A percentile compares a stretch with the other conserved stretches of the same genome.
These are phyloP conservation scores for Prinsepia uniflora DNA, from an alignment of 306 rosid species.

Conservation along the genomic window DNA sequence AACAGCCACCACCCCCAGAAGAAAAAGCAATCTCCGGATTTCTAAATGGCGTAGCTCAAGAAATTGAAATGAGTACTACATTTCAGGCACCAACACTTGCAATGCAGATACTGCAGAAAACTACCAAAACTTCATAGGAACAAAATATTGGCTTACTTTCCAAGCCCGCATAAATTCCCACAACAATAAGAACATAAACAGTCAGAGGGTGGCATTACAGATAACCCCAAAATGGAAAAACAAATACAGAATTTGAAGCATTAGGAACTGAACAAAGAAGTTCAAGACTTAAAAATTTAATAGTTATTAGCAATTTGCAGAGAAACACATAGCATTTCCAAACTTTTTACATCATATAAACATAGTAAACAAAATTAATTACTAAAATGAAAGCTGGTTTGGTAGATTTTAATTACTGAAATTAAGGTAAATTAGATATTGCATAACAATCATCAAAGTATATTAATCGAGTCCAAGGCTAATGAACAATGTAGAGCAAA, in stretches of 20 bases:
- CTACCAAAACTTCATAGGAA: slow-evolving; percentile 15
- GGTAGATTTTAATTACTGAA: neutral
- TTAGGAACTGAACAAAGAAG: neutral
- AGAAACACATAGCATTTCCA: neutral
- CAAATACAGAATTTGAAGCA: neutral
- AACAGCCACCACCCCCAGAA: slow-evolving; percentile 56
- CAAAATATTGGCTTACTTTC: slow-evolving; percentile 23
- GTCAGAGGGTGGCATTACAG: neutral
- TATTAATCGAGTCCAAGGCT: neutral
- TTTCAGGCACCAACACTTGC: slow-evolving; percentile 11
- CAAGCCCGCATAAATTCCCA: slow-evolving; percentile 26
- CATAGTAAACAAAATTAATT: neutral
- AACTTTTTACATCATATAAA: neutral
- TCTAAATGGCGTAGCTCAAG: slow-evolving; percentile 37
- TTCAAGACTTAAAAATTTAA: neutral
- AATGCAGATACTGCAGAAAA: slow-evolving; percentile 19
- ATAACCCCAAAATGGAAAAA: slow-evolving; percentile 1
- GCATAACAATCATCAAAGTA: neutral
- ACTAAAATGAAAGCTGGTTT: neutral
- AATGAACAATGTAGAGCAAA: neutral
- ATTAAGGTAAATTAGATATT: neutral
- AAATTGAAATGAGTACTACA: slow-evolving; percentile 36
- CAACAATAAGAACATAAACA: slow-evolving; percentile 21
- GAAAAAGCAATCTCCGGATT: slow-evolving; percentile 51
- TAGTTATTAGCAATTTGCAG: neutral